These are phyloP conservation scores for Teratosphaeria pseudoeucalypti DNA, from an alignment of 2,329 filamentous ascomycete species.

Conservation along the genomic window DNA sequence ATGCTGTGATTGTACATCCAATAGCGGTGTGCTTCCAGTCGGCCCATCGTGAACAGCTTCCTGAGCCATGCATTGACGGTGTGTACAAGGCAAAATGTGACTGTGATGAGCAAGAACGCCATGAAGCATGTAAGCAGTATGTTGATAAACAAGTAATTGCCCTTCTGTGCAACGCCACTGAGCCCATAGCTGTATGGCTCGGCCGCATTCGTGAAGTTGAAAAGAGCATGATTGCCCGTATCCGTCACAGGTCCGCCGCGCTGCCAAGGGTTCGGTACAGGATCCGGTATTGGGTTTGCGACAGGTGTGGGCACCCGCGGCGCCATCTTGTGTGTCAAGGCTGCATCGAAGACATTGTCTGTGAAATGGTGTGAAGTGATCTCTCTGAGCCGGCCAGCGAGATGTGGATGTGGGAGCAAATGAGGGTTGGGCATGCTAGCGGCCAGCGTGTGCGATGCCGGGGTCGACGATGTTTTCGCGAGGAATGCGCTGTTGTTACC, in stretches of 20 bases:
- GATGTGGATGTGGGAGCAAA: not conserved
- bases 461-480: not conserved
- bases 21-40: constrained; percentile 32
- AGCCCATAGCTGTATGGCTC: constrained; percentile 27
- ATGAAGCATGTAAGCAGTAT: constrained; percentile 30
- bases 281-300: not conserved
- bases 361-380: not conserved
- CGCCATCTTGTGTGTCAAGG: not conserved
- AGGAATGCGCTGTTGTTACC: not conserved
- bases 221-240: constrained; percentile 3
- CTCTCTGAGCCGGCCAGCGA: not conserved
- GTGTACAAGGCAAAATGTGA: constrained; percentile 32
- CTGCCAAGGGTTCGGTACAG: not conserved
- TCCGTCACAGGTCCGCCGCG: constrained; percentile 3
- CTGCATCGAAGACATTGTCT: not conserved
- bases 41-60: constrained; percentile 35
- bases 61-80: constrained; percentile 36
- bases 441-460: not conserved
- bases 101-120: constrained; percentile 26
- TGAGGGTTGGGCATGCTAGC: not conserved
- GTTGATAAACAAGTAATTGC: constrained; percentile 39
- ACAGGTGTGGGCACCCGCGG: not conserved
- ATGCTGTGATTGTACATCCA: constrained; percentile 36
- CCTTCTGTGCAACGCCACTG: constrained; percentile 36
- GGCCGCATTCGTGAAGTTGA: constrained; percentile 5